phyloP scores from a whole-genome alignment of 2,329 filamentous ascomycete genomes.

The Paracamarosporium sp. region DNA sequence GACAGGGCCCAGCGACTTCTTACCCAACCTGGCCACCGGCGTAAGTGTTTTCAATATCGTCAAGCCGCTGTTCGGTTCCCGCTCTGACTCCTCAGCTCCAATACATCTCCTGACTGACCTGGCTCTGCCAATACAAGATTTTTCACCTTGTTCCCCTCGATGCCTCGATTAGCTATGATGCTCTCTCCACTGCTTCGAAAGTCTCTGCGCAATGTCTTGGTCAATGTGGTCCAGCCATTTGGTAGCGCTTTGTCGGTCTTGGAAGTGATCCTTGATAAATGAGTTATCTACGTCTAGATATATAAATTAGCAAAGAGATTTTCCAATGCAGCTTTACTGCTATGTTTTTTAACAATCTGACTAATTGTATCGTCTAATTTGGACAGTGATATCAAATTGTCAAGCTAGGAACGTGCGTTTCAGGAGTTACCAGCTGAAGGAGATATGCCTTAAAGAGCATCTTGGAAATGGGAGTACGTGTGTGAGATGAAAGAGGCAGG shows the following conservation, averaged over 20 bases:
- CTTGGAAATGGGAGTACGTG: conserved; percentile 2
- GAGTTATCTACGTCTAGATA: conserved; percentile 6
- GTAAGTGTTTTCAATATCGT: conserved; percentile 8
- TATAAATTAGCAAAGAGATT: conserved; percentile 4
- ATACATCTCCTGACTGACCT: conserved; percentile 11
- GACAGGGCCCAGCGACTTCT: conserved; percentile 8
- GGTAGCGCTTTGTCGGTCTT: conserved; percentile 13
- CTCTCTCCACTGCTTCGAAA: neutral
- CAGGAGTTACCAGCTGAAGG: conserved; percentile 2
- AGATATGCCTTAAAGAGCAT: conserved; percentile 5
- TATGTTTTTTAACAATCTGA: conserved; percentile 7
- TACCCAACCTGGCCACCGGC: conserved; percentile 8
- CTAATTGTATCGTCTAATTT: conserved; percentile 3
- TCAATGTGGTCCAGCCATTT: conserved; percentile 3
- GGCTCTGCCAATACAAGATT: conserved; percentile 11
- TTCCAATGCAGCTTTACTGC: conserved; percentile 3
- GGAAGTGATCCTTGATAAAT: conserved; percentile 10
- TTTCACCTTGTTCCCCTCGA: conserved; percentile 8
- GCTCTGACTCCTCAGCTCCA: conserved; percentile 7
- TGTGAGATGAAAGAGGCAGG: conserved; percentile 1
- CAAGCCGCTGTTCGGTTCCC: too few species aligned
- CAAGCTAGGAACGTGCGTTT: conserved; percentile 6
- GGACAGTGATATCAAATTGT: conserved; percentile 3
- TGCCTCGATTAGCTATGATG: conserved; percentile 8
- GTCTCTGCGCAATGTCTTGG: conserved; percentile 4